Conservation (phyloP, 164 flowering plant species). For the Pachysandra terminalis region DNA sequence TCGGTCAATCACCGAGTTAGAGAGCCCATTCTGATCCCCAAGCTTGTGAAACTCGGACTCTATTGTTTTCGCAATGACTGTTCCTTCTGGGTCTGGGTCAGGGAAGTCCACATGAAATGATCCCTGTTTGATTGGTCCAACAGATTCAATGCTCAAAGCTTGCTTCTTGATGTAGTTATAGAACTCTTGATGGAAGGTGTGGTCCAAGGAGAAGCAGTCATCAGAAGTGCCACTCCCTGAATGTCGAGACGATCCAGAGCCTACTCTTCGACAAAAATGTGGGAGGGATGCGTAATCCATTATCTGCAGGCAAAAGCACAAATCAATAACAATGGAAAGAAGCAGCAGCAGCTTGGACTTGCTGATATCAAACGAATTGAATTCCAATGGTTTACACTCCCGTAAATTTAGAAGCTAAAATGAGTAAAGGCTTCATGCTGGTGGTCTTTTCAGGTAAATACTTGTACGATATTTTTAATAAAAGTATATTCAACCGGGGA, state of each 20-base stretch:
- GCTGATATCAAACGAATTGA: too few relatives aligned
- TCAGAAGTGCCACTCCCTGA: slow-evolving; percentile 20
- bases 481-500: too few relatives aligned
- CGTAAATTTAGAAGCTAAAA: too few relatives aligned
- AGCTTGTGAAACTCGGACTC: slow-evolving; percentile 62
- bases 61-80: slow-evolving; percentile 52
- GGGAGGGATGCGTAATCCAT: slow-evolving; percentile 80
- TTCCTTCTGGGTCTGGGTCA: slow-evolving; percentile 46
- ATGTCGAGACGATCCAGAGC: slow-evolving; percentile 67
- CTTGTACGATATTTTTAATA: too few relatives aligned
- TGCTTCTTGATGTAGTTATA: slow-evolving; percentile 70
- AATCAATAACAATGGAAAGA: background rate
- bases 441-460: too few relatives aligned
- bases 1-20: slow-evolving; percentile 22
- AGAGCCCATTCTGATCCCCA: slow-evolving; percentile 28
- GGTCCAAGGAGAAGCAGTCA: slow-evolving; percentile 68
- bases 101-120: slow-evolving; percentile 75
- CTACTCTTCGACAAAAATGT: slow-evolving; percentile 71
- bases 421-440: too few relatives aligned
- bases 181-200: slow-evolving; percentile 72
- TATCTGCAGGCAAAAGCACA: slow-evolving; percentile 41
- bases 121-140: slow-evolving; percentile 50
- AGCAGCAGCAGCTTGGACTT: background rate
- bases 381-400: too few relatives aligned
- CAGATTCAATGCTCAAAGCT: slow-evolving; percentile 18